These are phyloP conservation scores for Tylopilus plumbeoviolaceoides DNA, from an alignment of 768 basidiomycete genomes.

Conservation along the genomic window DNA sequence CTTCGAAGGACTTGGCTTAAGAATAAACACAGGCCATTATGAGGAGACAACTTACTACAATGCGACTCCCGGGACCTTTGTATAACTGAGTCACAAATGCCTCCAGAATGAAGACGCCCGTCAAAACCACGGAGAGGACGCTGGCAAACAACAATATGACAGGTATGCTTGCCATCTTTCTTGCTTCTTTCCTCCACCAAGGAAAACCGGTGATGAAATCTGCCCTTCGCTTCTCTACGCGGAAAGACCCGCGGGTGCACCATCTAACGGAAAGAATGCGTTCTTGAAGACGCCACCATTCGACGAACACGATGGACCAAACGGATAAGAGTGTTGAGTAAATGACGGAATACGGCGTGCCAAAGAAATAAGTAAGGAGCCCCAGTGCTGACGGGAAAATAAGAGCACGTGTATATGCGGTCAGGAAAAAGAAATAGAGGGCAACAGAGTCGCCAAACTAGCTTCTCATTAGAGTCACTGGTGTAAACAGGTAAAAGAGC, in stretches of 20 bases:
- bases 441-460: constrained; percentile 81
- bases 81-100: constrained; percentile 89
- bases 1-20: constrained; percentile 33
- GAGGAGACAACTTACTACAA: constrained; percentile 54
- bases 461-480: background rate
- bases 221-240: constrained; percentile 68
- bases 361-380: constrained; percentile 62
- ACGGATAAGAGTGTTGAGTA: constrained; percentile 76
- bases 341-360: constrained; percentile 65
- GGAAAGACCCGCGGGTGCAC: constrained; percentile 73
- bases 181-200: constrained; percentile 74
- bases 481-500: background rate
- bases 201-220: constrained; percentile 50
- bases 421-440: constrained; percentile 86
- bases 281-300: constrained; percentile 89
- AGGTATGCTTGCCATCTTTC: constrained; percentile 65
- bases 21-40: background rate
- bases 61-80: constrained; percentile 76
- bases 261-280: constrained; percentile 78
- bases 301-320: constrained; percentile 85
- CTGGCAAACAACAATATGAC: constrained; percentile 71
- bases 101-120: constrained; percentile 81
- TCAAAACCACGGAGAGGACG: constrained; percentile 65
- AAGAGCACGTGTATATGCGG: constrained; percentile 78
- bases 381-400: constrained; percentile 73